Base-by-base conservation (phyloP, 2,329 filamentous ascomycete genomes). In the Scedosporium minutisporum region DNA sequence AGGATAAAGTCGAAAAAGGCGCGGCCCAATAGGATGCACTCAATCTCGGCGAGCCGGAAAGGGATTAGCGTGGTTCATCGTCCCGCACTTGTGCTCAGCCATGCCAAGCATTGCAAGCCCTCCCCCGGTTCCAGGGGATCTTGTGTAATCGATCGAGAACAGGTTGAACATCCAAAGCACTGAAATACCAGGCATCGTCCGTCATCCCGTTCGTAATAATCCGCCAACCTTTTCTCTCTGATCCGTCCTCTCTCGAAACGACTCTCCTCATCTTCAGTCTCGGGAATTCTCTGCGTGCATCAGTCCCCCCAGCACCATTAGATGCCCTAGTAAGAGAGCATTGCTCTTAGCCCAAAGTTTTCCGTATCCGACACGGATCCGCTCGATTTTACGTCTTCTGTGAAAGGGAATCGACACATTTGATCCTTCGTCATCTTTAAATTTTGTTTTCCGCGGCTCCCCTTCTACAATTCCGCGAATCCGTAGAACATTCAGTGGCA, bases 171-270 rank as follows among this genome's bases (percentile, higher is more conserved):
- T 55, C 27, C 25, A 51, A 41, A 53, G 23, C 63, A 68, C 66
- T 74, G 72, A 74, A 74, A 74, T 74, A 74, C 67, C 66, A 65
- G 70, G 63, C 65, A 67, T 69, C n/a, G 23, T 61, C 57, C 60
- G 33, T 29, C 27, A 57, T 33, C 29, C 29, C 29, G 29, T 33
- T 33, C 6, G 29, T 33, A 1, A 33, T 33, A 41, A 25, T 57
- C 29, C 48, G 38, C 46, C 51, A 53, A 14, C 29, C 18, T 58
- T 38, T 41, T 57, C 38, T 42, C 38, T 27, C 38, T 10, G 23
- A 16, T 51, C 27, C 38, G 7, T 21, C 59, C 27, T 29, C 27
- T 21, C 46, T 21, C 33, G 33, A 38, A 38, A 38, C 33, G 33
- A 38, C 59, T 38, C 41, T 60, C n/a, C 42, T 33, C n/a, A 14